Conservation (phyloP, 2,329 filamentous ascomycete species). For the Fusarium sterilihyphosum region DNA sequence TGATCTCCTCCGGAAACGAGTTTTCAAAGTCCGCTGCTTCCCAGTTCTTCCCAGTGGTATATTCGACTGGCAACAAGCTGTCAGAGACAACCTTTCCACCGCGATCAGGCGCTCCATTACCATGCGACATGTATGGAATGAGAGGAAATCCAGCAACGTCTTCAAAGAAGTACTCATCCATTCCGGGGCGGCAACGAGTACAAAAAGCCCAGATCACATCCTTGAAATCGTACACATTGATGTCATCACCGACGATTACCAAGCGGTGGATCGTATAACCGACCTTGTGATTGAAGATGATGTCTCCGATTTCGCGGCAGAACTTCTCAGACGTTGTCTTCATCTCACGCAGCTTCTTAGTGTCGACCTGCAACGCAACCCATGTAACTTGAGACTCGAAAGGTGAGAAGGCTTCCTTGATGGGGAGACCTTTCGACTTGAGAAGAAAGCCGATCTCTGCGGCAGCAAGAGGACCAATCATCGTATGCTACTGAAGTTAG, state of each 20-base stretch:
- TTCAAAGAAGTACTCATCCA: conserved; percentile 56
- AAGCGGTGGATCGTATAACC: conserved; percentile 58
- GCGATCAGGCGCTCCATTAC: conserved; percentile 39
- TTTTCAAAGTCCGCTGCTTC: conserved; percentile 44
- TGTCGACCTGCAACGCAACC: conserved; percentile 65
- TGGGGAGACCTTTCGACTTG: conserved; percentile 48
- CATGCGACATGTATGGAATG: conserved; percentile 59
- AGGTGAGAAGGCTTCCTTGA: conserved; percentile 55
- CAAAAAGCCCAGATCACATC: conserved; percentile 61
- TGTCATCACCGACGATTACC: conserved; percentile 58
- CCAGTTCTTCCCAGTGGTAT: conserved; percentile 48
- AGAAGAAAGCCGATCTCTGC: conserved; percentile 6
- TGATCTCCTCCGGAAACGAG: conserved; percentile 46
- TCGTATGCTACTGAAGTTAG: conserved; percentile 22
- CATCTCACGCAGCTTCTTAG: conserved; percentile 59
- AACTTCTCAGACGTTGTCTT: conserved; percentile 17
- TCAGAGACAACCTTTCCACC: conserved; percentile 60
- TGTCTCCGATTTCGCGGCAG: conserved; percentile 9
- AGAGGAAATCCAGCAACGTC: conserved; percentile 55
- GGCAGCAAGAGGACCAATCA: conserved; percentile 31
- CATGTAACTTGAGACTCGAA: conserved; percentile 60
- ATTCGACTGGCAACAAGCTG: conserved; percentile 54
- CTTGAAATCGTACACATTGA: conserved; percentile 56
- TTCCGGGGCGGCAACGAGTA: conserved; percentile 56
- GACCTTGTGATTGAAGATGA: conserved; percentile 15